Percentiles rank a stretch among this genome's conserved stretches.
Conservation (phyloP, 805 yeast species). For the Ogataea ramenticola region DNA sequence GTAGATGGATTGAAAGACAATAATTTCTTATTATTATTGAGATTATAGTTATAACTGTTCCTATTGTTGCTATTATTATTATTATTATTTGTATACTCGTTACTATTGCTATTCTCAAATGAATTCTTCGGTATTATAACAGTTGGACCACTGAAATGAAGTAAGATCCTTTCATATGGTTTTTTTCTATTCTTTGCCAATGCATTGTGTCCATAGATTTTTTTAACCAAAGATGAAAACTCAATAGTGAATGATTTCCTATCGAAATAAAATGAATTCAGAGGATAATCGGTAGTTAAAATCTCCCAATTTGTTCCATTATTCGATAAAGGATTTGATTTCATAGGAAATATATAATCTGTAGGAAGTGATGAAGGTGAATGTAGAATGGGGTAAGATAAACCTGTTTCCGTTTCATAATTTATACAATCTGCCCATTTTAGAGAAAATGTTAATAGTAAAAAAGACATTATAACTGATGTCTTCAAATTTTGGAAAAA, state of each 20-base stretch:
- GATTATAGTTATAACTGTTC: no score
- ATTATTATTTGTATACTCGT: no score
- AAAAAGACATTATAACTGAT: neutral
- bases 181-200: conserved; percentile 2
- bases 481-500: conserved; percentile 14
- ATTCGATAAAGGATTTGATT: neutral
- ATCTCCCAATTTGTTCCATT: neutral
- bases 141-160: conserved; percentile 22
- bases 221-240: neutral
- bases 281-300: neutral
- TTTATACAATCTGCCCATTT: neutral
- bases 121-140: conserved; percentile 9
- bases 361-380: neutral
- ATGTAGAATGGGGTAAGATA: neutral
- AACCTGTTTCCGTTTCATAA: neutral
- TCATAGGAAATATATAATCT: neutral
- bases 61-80: no score
- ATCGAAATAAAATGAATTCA: neutral
- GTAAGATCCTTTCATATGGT: conserved; percentile 3
- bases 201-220: no score
- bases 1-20: conserved; percentile 19
- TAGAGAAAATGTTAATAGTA: neutral
- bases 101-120: neutral
- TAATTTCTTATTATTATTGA: conserved; percentile 1
- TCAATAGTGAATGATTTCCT: neutral